Evolutionary conservation across 306 rosid species (phyloP).

Genomic region (Rosa multiflora): DNA sequence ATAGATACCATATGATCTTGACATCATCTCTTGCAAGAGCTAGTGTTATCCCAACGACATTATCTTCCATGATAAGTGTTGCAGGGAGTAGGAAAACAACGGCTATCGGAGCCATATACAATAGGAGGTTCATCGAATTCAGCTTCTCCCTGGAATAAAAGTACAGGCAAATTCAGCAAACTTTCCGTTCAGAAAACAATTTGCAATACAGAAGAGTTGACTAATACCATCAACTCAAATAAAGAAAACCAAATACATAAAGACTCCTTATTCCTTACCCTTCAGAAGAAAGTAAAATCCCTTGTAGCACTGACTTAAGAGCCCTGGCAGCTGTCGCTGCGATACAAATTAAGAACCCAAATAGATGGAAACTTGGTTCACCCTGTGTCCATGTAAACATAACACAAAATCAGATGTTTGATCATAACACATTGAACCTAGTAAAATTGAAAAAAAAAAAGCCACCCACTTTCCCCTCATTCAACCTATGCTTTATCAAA

Average conservation of each 20-base stretch:
- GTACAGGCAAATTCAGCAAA: slow-evolving; percentile 31
- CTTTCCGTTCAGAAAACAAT: background rate
- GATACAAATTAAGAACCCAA: slow-evolving; percentile 86
- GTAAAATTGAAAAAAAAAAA: background rate
- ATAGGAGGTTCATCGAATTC: slow-evolving; percentile 98
- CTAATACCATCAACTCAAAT: background rate
- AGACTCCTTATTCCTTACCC: slow-evolving; percentile 52
- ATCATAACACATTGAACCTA: background rate
- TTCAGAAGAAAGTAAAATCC: slow-evolving; percentile 95
- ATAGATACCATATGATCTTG: slow-evolving; percentile 95
- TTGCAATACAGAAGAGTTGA: slow-evolving; percentile 1
- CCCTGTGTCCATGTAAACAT: slow-evolving; percentile 54
- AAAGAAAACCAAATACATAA: background rate
- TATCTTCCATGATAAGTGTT: slow-evolving; percentile 92
- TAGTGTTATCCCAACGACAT: slow-evolving; percentile 92
- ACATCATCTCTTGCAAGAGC: slow-evolving; percentile 96
- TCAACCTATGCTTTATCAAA: background rate
- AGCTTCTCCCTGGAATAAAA: slow-evolving; percentile 80
- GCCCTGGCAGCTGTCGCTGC: slow-evolving; percentile 99
- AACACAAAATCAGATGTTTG: slow-evolving; percentile 8
- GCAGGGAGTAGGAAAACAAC: slow-evolving; percentile 99
- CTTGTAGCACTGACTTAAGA: slow-evolving; percentile 89
- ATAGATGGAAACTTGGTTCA: slow-evolving; percentile 98
- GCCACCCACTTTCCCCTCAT: slow-evolving; percentile 4
- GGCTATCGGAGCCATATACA: slow-evolving; percentile 99